Percentiles rank a stretch among this genome's conserved stretches.
Conservation (phyloP, 2,329 filamentous ascomycete genomes). For the Aspergillus uvarum region DNA sequence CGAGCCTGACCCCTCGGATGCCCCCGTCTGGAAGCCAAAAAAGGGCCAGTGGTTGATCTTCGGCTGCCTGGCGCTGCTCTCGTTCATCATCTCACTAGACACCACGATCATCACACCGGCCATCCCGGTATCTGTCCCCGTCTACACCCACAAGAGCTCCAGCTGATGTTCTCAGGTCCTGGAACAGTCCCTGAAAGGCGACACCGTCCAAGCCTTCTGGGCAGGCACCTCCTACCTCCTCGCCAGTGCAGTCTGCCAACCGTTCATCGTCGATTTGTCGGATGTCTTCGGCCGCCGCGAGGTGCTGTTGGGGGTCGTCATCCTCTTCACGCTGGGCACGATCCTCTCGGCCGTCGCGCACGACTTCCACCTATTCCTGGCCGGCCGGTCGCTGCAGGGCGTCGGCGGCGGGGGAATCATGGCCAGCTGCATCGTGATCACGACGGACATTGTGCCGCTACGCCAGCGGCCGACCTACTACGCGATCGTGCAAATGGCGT, state of each 20-base stretch:
- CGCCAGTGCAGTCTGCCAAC: not conserved
- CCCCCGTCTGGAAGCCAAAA: not conserved
- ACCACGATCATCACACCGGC: not conserved
- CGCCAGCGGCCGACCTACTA: slow-evolving; percentile 28
- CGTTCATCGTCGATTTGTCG: not conserved
- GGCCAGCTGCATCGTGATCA: slow-evolving; percentile 38
- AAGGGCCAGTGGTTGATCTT: not conserved
- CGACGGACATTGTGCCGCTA: slow-evolving; percentile 40
- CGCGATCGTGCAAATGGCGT: slow-evolving; percentile 22
- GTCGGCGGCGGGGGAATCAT: slow-evolving; percentile 46
- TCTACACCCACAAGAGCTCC: not conserved
- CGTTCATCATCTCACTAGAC: not conserved
- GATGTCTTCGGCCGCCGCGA: not conserved
- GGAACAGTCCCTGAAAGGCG: not conserved
- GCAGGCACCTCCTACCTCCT: not conserved
- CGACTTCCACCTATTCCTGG: slow-evolving; percentile 30
- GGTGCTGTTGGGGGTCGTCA: not conserved
- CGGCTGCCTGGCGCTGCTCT: not conserved
- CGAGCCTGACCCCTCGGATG: no score
- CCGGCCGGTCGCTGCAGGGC: slow-evolving; percentile 44
- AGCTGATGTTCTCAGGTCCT: not conserved
- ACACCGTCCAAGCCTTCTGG: not conserved
- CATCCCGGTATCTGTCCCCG: not conserved
- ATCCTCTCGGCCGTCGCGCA: not conserved
- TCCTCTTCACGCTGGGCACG: not conserved